phyloP scores from a whole-genome alignment of 495 filamentous ascomycete genomes.

The Lindgomyces ingoldianus region DNA sequence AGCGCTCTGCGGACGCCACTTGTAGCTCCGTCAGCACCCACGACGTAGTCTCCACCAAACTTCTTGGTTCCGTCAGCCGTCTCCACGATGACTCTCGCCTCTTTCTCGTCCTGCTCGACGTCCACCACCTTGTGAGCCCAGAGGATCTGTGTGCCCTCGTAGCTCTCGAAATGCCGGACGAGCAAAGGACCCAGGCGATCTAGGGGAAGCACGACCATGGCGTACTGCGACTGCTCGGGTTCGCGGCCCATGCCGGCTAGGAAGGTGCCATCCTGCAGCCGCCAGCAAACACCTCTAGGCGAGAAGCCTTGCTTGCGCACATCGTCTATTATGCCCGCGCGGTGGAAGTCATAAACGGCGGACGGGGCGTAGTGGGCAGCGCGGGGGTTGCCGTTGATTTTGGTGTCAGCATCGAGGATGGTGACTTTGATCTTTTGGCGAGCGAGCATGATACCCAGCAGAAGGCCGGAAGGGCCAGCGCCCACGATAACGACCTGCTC shows the following conservation, averaged over 20 bases:
- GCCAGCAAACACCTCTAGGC: constrained; percentile 57
- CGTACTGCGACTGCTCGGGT: constrained; percentile 40
- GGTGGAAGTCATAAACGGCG: constrained; percentile 55
- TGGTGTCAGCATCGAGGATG: constrained; percentile 53
- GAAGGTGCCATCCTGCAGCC: constrained; percentile 49
- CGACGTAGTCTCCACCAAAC: constrained; percentile 58
- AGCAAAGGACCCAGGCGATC: constrained; percentile 52
- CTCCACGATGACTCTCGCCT: constrained; percentile 20
- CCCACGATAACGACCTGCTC: constrained; percentile 30
- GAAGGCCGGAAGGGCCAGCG: constrained; percentile 44
- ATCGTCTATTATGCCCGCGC: constrained; percentile 59
- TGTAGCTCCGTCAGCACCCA: constrained; percentile 62
- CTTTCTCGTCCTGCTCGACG: constrained; percentile 37
- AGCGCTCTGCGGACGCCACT: constrained; percentile 56
- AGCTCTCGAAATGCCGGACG: constrained; percentile 50
- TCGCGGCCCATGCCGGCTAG: constrained; percentile 45
- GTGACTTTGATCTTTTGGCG: constrained; percentile 53
- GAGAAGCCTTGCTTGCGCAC: constrained; percentile 52
- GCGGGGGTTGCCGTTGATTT: constrained; percentile 58
- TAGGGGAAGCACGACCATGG: constrained; percentile 54
- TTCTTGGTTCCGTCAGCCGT: constrained; percentile 44
- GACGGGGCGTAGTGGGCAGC: constrained; percentile 56
- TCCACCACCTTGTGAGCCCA: constrained; percentile 31
- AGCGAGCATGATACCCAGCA: constrained; percentile 57
- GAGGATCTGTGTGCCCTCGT: constrained; percentile 53